These are phyloP conservation scores for Aspergillus sp. DNA, from an alignment of 2,329 filamentous ascomycete species.

Conservation along the genomic window DNA sequence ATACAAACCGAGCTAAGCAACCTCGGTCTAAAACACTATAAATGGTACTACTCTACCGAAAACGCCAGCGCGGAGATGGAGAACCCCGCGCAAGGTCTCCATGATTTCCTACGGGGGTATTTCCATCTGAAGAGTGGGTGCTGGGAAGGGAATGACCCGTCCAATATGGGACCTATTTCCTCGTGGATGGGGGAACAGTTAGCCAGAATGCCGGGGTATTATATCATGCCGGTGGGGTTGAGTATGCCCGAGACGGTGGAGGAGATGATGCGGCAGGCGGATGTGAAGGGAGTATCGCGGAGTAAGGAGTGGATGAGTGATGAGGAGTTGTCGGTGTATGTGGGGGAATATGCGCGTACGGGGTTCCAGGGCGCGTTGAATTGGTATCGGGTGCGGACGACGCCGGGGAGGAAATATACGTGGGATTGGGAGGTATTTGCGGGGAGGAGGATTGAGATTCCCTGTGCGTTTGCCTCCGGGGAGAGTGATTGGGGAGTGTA, in stretches of 20 bases:
- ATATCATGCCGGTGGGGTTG: slow-evolving; percentile 62
- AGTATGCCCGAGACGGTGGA: slow-evolving; percentile 63
- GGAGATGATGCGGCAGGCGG: slow-evolving; percentile 56
- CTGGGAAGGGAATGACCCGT: slow-evolving; percentile 58
- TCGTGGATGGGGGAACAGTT: slow-evolving; percentile 61
- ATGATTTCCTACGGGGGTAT: slow-evolving; percentile 66
- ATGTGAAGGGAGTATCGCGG: slow-evolving; percentile 40
- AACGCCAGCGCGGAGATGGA: slow-evolving; percentile 42
- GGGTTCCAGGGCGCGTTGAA: slow-evolving; percentile 68
- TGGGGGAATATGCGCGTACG: slow-evolving; percentile 60
- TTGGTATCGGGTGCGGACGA: slow-evolving; percentile 66
- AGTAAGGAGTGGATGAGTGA: slow-evolving; percentile 57
- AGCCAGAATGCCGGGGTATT: slow-evolving; percentile 65
- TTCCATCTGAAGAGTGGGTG: slow-evolving; percentile 68
- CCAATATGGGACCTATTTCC: slow-evolving; percentile 45
- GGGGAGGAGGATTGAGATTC: slow-evolving; percentile 63
- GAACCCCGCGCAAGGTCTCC: slow-evolving; percentile 51
- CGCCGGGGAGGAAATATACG: slow-evolving; percentile 45
- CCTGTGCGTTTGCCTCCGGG: slow-evolving; percentile 63
- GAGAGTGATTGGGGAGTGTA: slow-evolving; percentile 68
- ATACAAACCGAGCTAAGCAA: slow-evolving; percentile 60
- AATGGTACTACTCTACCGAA: slow-evolving; percentile 56
- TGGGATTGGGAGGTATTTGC: slow-evolving; percentile 62
- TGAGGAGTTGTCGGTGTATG: slow-evolving; percentile 54
- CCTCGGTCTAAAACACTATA: slow-evolving; percentile 67